Evolutionary conservation across 768 basidiomycete genomes (phyloP).

Genomic region (Phylloporus arenicola): DNA sequence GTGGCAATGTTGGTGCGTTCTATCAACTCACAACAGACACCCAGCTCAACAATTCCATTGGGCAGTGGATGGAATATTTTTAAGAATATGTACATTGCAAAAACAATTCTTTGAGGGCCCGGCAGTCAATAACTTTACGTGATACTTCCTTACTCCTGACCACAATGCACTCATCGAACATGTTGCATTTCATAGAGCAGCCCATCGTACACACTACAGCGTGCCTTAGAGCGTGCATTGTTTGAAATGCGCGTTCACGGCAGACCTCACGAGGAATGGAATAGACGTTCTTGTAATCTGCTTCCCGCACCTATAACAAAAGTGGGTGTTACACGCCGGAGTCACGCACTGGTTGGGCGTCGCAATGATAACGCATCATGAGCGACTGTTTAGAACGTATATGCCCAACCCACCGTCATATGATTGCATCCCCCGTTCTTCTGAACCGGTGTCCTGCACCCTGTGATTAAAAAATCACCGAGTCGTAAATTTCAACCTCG

Average conservation of each 20-base stretch:
- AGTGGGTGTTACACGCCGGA: constrained; percentile 53
- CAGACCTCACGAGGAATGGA: constrained; percentile 27
- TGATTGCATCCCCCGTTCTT: constrained; percentile 54
- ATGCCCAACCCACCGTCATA: constrained; percentile 44
- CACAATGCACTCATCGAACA: not conserved
- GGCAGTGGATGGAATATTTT: too few species aligned
- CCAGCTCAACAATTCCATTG: not conserved
- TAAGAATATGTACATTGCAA: not conserved
- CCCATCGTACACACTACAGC: not conserved
- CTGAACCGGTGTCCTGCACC: constrained; percentile 43
- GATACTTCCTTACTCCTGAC: too few species aligned
- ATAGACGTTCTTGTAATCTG: constrained; percentile 38
- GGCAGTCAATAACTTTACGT: not conserved
- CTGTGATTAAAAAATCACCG: constrained; percentile 15
- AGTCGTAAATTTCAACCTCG: not conserved
- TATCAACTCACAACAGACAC: not conserved
- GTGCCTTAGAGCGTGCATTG: constrained; percentile 27
- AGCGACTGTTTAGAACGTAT: not conserved
- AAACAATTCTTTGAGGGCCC: too few species aligned
- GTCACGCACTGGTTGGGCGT: constrained; percentile 38
- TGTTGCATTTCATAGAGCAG: not conserved
- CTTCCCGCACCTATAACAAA: constrained; percentile 49
- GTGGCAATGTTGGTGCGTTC: not conserved
- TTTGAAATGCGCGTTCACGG: constrained; percentile 31
- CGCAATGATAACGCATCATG: not conserved